Evolutionary conservation across 1,284 basidiomycete genomes (phyloP), one percentile per base, ranked within the genome.

Genomic region (Trametes polyzona): DNA sequence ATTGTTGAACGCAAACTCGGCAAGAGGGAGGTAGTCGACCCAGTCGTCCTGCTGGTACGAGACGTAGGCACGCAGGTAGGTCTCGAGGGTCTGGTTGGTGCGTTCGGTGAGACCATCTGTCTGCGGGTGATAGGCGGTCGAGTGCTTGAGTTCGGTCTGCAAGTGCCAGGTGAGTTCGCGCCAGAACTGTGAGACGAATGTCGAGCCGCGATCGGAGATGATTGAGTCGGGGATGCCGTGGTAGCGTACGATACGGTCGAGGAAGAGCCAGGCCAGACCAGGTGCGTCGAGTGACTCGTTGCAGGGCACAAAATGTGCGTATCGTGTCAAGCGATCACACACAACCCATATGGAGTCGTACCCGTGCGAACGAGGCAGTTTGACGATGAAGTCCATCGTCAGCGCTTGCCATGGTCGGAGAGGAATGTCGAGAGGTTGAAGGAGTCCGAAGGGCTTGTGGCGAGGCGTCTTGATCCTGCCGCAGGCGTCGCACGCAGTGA

Each of bases 1-100:
- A 42, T 80, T 80, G 61, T 83, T 83, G 67, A 76, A 79, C 0
- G 70, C 66, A 55, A 83, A 83, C 61, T 79, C 73, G 0, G 76
- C 77, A 4, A 78, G 53, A 0, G 76, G 71, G 0, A 82, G 70
- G 49, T 42, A 42, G 26, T 42, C 41, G 24, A 27, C 41, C 41
- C 41, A 42, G 11, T 42, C 41, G 17, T 42, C 41, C 26, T 42
- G 41, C 17, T 42, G 41, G 17, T 42, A 42, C 14, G 41, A 42
- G 41, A 42, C 41, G 11, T 42, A 42, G n/a, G 41, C 41, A 3
- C 41, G 41, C 2, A 42, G 41, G 26, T 42, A 42, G 14, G 24
- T 29, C 14, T 42, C 41, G 7, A 42, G 41, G 1, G 24, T 42
- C 11, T 42, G 41, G 11, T 42, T 42, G 1, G 24, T 42, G 11